Conservation (phyloP, 441 rosid genomes). For the Pelargonium citronellum region DNA sequence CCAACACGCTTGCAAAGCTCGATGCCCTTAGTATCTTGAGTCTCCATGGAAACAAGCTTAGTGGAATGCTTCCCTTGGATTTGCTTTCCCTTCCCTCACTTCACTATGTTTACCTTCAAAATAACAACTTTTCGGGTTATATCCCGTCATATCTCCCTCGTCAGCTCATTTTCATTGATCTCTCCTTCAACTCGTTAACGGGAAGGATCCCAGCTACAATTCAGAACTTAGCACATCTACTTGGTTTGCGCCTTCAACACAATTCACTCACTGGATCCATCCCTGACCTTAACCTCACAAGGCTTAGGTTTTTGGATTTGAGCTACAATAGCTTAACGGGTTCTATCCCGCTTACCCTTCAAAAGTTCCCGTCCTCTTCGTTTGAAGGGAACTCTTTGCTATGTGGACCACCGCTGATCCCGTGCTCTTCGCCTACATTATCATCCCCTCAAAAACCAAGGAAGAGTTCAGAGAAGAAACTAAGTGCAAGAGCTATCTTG, state of each 20-base stretch:
- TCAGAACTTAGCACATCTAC: slow-evolving; percentile 42
- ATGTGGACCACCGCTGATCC: slow-evolving; percentile 61
- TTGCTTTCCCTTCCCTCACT: slow-evolving; percentile 55
- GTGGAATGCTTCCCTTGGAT: slow-evolving; percentile 51
- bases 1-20: slow-evolving; percentile 51
- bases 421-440: slow-evolving; percentile 37
- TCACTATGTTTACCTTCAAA: slow-evolving; percentile 45
- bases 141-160: slow-evolving; percentile 44
- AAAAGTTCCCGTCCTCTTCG: slow-evolving; percentile 47
- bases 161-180: slow-evolving; percentile 48
- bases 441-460: slow-evolving; percentile 27
- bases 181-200: slow-evolving; percentile 48
- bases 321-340: slow-evolving; percentile 57
- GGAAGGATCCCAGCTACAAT: slow-evolving; percentile 47
- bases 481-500: slow-evolving; percentile 46
- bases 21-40: slow-evolving; percentile 58
- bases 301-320: slow-evolving; percentile 45
- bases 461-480: slow-evolving; percentile 13
- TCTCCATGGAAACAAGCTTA: slow-evolving; percentile 47
- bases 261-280: slow-evolving; percentile 54
- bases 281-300: slow-evolving; percentile 42
- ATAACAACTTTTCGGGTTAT: slow-evolving; percentile 54
- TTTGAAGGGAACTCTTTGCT: slow-evolving; percentile 53
- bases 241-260: slow-evolving; percentile 48
- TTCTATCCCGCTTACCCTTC: slow-evolving; percentile 48